A percentile compares a stretch with the other conserved stretches of the same genome.
Evolutionary conservation across 2,329 filamentous ascomycete genomes (phyloP).

Genomic region (Fusarium sp.): DNA sequence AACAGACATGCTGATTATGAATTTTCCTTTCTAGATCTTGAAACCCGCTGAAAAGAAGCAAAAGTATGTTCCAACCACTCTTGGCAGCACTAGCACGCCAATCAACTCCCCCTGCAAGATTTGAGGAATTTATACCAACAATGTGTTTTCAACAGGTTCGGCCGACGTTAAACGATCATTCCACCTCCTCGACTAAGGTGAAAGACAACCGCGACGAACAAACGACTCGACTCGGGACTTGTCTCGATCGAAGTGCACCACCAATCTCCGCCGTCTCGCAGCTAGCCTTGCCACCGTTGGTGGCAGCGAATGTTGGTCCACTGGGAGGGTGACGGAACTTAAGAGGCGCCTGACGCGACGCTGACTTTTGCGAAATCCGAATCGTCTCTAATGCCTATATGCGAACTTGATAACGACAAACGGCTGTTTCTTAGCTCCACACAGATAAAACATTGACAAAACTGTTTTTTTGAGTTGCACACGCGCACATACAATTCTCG

Average conservation of each 20-base stretch:
- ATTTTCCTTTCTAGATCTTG: constrained; percentile 76
- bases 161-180: constrained; percentile 78
- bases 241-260: constrained; percentile 38
- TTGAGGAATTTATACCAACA: constrained; percentile 65
- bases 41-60: constrained; percentile 99
- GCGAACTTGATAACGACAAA: constrained; percentile 54
- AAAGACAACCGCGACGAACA: constrained; percentile 37
- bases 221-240: constrained; percentile 38
- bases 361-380: constrained; percentile 45
- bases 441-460: constrained; percentile 51
- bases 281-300: constrained; percentile 42
- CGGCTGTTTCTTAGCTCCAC: constrained; percentile 55
- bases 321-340: constrained; percentile 42
- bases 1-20: constrained; percentile 14
- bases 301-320: constrained; percentile 45
- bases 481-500: constrained; percentile 22
- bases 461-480: constrained; percentile 43
- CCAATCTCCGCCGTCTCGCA: constrained; percentile 43
- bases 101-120: constrained; percentile 35
- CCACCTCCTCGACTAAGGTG: constrained; percentile 39
- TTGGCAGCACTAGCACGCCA: constrained; percentile 62
- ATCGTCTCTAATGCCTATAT: constrained; percentile 51
- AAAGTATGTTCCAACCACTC: constrained; percentile 91
- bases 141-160: constrained; percentile 85
- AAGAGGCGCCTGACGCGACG: constrained; percentile 40